A percentile compares a stretch with the other conserved stretches of the same genome.
phyloP scores from a whole-genome alignment of 225 moss, liverwort and hornwort genomes.

The Neckera pumila region DNA sequence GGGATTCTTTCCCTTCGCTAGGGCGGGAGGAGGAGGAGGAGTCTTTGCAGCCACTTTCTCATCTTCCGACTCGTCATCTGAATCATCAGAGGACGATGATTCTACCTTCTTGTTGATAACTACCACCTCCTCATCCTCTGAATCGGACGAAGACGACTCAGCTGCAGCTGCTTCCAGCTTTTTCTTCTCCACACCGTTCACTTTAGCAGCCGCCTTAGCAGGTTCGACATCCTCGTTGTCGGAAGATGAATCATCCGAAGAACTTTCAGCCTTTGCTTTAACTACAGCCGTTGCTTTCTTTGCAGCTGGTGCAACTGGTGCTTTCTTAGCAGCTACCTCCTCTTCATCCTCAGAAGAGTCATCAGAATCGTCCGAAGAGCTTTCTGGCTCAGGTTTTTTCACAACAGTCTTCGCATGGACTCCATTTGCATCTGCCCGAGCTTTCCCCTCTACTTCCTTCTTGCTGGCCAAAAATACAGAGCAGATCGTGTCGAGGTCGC shows the following conservation, averaged over 20 bases:
- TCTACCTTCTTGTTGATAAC: neutral
- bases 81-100: conserved; percentile 13
- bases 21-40: neutral
- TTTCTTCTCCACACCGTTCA: neutral
- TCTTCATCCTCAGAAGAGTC: conserved; percentile 27
- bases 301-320: neutral
- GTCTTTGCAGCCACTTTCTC: conserved; percentile 15
- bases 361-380: conserved; percentile 16
- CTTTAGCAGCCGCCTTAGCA: neutral
- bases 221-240: conserved; percentile 6
- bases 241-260: conserved; percentile 19
- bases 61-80: conserved; percentile 25
- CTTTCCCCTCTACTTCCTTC: conserved; percentile 10
- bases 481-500: conserved; percentile 22
- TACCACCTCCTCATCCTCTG: conserved; percentile 30
- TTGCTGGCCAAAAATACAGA: conserved; percentile 4
- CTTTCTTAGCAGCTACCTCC: neutral
- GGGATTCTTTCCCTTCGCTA: neutral
- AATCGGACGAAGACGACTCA: conserved; percentile 26
- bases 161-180: neutral
- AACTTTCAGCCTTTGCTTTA: conserved; percentile 3
- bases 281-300: neutral
- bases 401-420: neutral
- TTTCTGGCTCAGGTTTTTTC: neutral
- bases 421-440: conserved; percentile 13